Conservation (phyloP, 2,329 filamentous ascomycete species). For the Cordyceps cicadae region DNA sequence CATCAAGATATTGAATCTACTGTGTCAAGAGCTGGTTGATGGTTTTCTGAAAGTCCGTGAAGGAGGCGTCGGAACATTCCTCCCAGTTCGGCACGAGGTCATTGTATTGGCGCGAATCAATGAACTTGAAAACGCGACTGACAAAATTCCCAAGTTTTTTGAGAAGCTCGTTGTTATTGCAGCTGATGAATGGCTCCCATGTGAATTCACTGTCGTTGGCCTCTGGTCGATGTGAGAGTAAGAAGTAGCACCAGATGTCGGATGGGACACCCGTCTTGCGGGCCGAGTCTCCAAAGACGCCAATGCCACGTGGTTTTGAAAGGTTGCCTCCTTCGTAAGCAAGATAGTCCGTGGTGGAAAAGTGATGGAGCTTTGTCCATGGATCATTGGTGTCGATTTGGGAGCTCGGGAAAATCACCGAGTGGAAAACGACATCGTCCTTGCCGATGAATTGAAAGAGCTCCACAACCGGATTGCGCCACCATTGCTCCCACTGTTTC, state of each 20-base stretch:
- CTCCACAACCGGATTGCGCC: constrained; percentile 79
- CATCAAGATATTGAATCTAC: constrained; percentile 61
- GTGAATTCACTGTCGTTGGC: constrained; percentile 81
- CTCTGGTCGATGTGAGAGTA: constrained; percentile 78
- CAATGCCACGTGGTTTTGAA: constrained; percentile 79
- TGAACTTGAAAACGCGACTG: constrained; percentile 65
- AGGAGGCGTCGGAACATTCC: constrained; percentile 38
- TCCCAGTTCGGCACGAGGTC: not conserved
- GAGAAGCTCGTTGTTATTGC: constrained; percentile 79
- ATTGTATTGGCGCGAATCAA: constrained; percentile 37
- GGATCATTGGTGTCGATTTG: constrained; percentile 76
- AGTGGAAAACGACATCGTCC: constrained; percentile 56
- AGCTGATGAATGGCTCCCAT: constrained; percentile 72
- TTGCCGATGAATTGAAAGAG: constrained; percentile 97
- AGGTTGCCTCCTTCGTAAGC: constrained; percentile 89
- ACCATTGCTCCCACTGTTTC: constrained; percentile 83
- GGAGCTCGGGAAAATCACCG: constrained; percentile 81
- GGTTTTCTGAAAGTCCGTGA: constrained; percentile 31
- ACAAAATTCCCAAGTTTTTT: constrained; percentile 69
- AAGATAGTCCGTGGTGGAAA: constrained; percentile 79
- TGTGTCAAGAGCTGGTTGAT: constrained; percentile 58
- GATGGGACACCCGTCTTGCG: constrained; percentile 75
- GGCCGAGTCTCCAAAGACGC: constrained; percentile 85
- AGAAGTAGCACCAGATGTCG: constrained; percentile 87
- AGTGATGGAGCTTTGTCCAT: constrained; percentile 83